These are phyloP conservation scores for Mrakia blollopis DNA, from an alignment of 768 basidiomycete genomes.

Conservation along the genomic window DNA sequence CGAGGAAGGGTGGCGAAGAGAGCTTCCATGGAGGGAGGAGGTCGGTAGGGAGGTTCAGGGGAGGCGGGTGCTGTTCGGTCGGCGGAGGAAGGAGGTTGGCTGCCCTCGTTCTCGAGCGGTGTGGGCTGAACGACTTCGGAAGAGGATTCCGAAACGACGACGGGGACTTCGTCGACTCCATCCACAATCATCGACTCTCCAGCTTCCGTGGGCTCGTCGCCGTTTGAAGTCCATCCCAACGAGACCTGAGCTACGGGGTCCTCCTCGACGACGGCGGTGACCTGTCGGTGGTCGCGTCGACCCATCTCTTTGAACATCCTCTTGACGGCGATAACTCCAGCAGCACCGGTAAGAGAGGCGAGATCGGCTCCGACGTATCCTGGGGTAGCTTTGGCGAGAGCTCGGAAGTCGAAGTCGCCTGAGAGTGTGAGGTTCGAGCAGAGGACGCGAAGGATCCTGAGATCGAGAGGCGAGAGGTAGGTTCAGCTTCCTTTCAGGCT, in stretches of 20 bases:
- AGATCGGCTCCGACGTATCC: conserved; percentile 97
- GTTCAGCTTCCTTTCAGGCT: too few species aligned
- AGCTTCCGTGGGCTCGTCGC: conserved; percentile 35
- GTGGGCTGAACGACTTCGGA: conserved; percentile 33
- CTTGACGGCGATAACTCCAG: conserved; percentile 93
- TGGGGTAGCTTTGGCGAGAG: conserved; percentile 86
- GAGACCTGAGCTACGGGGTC: conserved; percentile 2
- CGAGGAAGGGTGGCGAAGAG: conserved; percentile 49
- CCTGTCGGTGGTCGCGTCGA: conserved; percentile 54
- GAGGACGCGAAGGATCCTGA: conserved; percentile 81
- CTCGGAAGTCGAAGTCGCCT: conserved; percentile 79
- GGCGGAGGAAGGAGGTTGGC: conserved; percentile 8
- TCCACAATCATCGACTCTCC: conserved; percentile 47
- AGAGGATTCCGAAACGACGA: neutral
- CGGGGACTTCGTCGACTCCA: conserved; percentile 26
- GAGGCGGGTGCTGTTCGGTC: conserved; percentile 13
- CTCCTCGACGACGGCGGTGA: conserved; percentile 9
- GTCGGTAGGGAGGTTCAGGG: neutral
- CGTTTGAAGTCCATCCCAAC: neutral
- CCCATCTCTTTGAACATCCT: conserved; percentile 79
- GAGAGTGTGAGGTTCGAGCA: conserved; percentile 76
- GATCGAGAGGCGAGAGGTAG: neutral
- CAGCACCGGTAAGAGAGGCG: conserved; percentile 81
- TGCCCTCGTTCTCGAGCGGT: conserved; percentile 7
- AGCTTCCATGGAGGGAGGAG: conserved; percentile 33